A percentile compares a stretch with the other conserved stretches of the same genome.
phyloP scores from a whole-genome alignment of 768 basidiomycete species.

The Pleurotus cornucopiae region DNA sequence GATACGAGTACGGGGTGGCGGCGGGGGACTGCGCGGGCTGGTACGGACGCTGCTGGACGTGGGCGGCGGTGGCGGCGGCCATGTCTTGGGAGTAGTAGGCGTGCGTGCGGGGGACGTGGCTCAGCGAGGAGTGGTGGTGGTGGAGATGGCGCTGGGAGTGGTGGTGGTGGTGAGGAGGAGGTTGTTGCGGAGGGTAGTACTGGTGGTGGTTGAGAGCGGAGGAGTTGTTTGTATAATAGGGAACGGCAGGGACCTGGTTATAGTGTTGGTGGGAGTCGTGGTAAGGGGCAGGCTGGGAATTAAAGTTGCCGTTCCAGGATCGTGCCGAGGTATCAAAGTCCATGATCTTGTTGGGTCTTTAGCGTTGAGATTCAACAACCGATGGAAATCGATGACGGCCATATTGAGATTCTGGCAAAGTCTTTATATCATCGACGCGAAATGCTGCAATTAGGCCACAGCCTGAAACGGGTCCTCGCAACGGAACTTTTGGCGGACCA shows the following conservation, averaged over 20 bases:
- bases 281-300: slow-evolving; percentile 6
- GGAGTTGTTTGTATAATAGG: neutral
- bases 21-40: slow-evolving; percentile 29
- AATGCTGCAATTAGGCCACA: neutral
- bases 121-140: neutral
- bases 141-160: neutral
- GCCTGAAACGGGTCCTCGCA: slow-evolving; percentile 5
- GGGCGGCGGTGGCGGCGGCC: slow-evolving; percentile 20
- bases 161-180: neutral
- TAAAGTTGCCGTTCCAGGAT: slow-evolving; percentile 5
- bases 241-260: neutral
- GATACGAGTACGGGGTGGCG: slow-evolving; percentile 30
- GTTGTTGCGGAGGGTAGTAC: neutral
- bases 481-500: slow-evolving; percentile 4
- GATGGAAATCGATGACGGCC: neutral
- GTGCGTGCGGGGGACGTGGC: neutral
- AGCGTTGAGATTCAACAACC: slow-evolving; percentile 10
- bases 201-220: slow-evolving; percentile 3
- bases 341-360: neutral
- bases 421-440: neutral
- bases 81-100: neutral
- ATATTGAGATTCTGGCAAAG: neutral
- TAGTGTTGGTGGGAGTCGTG: slow-evolving; percentile 1
- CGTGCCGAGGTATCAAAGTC: slow-evolving; percentile 3
- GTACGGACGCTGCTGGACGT: slow-evolving; percentile 24